Percentiles rank a stretch among this genome's conserved stretches.
Conservation (phyloP, 352 stramenopile species). For the Phytophthora agathidicida region DNA sequence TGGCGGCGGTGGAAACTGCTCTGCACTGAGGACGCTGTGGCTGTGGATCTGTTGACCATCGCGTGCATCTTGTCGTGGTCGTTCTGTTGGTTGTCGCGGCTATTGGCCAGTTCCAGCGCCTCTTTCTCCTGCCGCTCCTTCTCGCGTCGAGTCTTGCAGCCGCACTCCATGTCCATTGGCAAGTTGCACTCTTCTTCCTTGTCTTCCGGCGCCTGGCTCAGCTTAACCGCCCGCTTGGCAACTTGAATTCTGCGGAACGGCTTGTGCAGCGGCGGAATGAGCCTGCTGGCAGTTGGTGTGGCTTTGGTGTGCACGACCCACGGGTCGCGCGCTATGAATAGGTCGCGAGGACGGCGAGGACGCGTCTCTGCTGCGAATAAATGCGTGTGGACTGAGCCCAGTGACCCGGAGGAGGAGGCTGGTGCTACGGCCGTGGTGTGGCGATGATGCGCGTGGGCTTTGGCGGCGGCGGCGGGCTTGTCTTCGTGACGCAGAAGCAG, state of each 20-base stretch:
- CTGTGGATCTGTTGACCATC: slow-evolving; percentile 63
- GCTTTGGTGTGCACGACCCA: slow-evolving; percentile 21
- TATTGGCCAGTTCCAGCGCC: slow-evolving; percentile 27
- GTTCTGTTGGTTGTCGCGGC: slow-evolving; percentile 15
- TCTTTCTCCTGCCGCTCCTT: slow-evolving; percentile 47
- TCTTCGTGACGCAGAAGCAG: slow-evolving; percentile 34
- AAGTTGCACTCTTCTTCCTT: slow-evolving; percentile 48
- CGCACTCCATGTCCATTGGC: slow-evolving; percentile 58
- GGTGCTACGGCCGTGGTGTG: slow-evolving; percentile 38
- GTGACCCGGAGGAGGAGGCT: slow-evolving; percentile 6
- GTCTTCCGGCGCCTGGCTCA: slow-evolving; percentile 1
- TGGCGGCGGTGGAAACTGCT: slow-evolving; percentile 85
- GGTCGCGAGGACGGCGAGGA: too few relatives aligned
- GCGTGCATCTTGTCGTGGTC: slow-evolving; percentile 16
- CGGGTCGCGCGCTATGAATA: too few relatives aligned
- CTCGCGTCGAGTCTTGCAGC: slow-evolving; percentile 49
- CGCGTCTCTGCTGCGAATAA: too few relatives aligned
- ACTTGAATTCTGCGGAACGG: slow-evolving; percentile 35
- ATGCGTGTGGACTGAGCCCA: slow-evolving; percentile 29
- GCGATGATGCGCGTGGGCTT: slow-evolving; percentile 16
- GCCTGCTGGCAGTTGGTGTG: slow-evolving; percentile 3
- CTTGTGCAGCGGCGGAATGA: slow-evolving; percentile 23
- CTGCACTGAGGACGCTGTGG: too few relatives aligned
- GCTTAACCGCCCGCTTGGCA: slow-evolving; percentile 1
- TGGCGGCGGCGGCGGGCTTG: slow-evolving; percentile 16